These are phyloP conservation scores for Colletotrichum destructivum DNA, from an alignment of 2,329 filamentous ascomycete species.

Conservation along the genomic window DNA sequence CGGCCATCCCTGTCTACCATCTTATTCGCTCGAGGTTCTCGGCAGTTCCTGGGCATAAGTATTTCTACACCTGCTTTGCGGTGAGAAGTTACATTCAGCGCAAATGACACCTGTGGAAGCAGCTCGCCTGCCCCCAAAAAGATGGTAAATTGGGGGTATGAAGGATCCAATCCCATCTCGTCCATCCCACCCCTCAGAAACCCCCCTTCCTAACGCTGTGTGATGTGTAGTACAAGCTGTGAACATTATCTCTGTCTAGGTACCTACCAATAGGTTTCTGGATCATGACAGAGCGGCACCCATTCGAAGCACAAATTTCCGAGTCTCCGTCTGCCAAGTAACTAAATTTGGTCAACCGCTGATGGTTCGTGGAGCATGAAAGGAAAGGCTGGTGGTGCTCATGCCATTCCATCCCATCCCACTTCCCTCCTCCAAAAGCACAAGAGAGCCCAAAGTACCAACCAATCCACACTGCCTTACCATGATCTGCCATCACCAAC, in stretches of 20 bases:
- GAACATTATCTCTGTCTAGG: neutral
- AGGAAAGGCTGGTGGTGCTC: neutral
- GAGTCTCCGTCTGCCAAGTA: conserved; percentile 28
- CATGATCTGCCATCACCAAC: conserved; percentile 8
- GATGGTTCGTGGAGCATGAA: neutral
- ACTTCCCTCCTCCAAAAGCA: neutral
- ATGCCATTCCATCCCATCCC: neutral
- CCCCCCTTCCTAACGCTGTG: neutral
- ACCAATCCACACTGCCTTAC: conserved; percentile 21
- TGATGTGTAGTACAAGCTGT: neutral
- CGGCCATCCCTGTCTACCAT: conserved; percentile 19
- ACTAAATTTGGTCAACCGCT: conserved; percentile 16
- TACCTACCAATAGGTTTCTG: neutral
- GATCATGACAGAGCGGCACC: conserved; percentile 22
- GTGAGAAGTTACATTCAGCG: conserved; percentile 9
- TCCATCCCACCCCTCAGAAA: neutral
- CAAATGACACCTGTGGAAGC: neutral
- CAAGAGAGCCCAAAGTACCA: conserved; percentile 7
- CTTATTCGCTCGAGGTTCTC: conserved; percentile 1
- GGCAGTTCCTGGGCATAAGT: conserved; percentile 22
- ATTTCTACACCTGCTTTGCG: neutral
- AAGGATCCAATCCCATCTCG: conserved; percentile 1
- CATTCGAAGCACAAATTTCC: conserved; percentile 22
- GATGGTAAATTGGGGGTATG: conserved; percentile 1
- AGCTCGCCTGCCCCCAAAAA: neutral